Evolutionary conservation across 306 rosid species (phyloP).

Genomic region (Citrullus mucosospermus): DNA sequence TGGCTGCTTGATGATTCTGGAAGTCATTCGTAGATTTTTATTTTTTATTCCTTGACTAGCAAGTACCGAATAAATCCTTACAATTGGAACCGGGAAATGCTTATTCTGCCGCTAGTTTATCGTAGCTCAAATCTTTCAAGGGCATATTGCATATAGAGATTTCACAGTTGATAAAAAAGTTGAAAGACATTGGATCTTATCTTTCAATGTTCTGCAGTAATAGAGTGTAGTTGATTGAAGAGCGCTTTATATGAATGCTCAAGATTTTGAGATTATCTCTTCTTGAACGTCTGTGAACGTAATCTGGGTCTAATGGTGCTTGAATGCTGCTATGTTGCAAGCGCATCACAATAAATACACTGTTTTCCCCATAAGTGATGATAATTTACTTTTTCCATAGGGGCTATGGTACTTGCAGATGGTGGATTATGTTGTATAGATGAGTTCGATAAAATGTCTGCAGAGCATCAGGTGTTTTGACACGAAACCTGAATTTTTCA

Average conservation of each 20-base stretch:
- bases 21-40: background rate
- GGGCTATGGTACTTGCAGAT: slow-evolving; percentile 95
- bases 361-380: background rate
- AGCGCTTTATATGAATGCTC: background rate
- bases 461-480: slow-evolving; percentile 90
- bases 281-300: background rate
- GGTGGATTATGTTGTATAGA: slow-evolving; percentile 94
- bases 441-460: slow-evolving; percentile 84
- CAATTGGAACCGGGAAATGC: background rate
- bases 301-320: background rate
- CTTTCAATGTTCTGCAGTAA: background rate
- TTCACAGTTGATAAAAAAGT: background rate
- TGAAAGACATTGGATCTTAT: background rate
- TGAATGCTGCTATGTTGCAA: background rate
- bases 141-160: background rate
- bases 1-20: background rate
- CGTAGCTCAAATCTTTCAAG: background rate
- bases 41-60: background rate
- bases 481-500: slow-evolving; percentile 12
- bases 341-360: background rate
- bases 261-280: background rate
- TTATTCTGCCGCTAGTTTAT: background rate
- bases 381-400: slow-evolving; percentile 26
- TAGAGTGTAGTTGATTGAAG: background rate
- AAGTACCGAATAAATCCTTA: background rate